phyloP scores from a whole-genome alignment of 305 asterid genomes.

The Fraxinus platypoda region DNA sequence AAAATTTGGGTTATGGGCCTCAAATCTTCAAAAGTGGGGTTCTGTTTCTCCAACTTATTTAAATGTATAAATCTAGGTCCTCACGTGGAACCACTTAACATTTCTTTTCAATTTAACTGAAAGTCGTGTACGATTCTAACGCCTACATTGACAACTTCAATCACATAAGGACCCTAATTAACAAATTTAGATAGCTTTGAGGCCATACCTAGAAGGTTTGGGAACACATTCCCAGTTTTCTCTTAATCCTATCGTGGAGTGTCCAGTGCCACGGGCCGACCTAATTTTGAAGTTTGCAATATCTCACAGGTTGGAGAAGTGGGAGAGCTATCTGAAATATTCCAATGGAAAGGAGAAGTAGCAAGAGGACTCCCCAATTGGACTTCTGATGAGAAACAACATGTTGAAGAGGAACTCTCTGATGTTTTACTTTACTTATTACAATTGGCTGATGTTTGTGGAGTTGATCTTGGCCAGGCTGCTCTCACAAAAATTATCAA shows the following conservation, averaged over 20 bases:
- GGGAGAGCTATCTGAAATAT: conserved; percentile 67
- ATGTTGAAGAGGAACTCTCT: conserved; percentile 57
- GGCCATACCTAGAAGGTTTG: not conserved
- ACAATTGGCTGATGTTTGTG: conserved; percentile 63
- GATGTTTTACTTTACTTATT: conserved; percentile 62
- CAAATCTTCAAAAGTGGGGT: not conserved
- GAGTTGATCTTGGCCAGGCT: conserved; percentile 65
- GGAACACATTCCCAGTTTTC: not conserved
- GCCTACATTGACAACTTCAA: not conserved
- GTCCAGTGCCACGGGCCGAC: too few relatives aligned
- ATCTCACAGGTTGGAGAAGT: conserved; percentile 60
- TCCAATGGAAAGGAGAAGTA: conserved; percentile 78
- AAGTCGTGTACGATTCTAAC: not conserved
- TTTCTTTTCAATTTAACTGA: not conserved
- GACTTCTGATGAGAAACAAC: conserved; percentile 52
- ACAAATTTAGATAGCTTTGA: too few relatives aligned
- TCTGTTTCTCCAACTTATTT: too few relatives aligned
- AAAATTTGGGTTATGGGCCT: not conserved
- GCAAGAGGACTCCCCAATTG: conserved; percentile 63
- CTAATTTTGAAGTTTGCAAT: not conserved
- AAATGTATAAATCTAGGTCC: not conserved
- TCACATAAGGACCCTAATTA: not conserved
- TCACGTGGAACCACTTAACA: not conserved
- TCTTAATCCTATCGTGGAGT: not conserved
- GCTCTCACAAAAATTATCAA: conserved; percentile 53